Percentiles rank a stretch among this genome's conserved stretches.
Evolutionary conservation across 441 rosid genomes (phyloP).

Genomic region (Codiaeum variegatum): DNA sequence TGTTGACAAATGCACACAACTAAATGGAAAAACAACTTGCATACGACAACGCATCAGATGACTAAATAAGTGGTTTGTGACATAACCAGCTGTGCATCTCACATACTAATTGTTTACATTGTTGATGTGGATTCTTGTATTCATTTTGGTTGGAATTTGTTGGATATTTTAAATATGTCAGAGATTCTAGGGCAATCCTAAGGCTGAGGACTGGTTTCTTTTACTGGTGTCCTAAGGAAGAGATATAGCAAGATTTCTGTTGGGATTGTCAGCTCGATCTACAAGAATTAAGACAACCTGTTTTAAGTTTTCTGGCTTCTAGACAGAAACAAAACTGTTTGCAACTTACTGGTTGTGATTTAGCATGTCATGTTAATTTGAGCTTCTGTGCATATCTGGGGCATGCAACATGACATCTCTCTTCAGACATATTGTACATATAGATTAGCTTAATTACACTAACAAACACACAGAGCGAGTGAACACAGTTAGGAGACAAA

Average conservation of each 20-base stretch:
- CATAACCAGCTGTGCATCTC: neutral
- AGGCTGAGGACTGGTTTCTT: conserved; percentile 1
- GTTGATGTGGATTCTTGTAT: neutral
- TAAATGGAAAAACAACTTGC: neutral
- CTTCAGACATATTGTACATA: neutral
- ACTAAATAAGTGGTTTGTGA: neutral
- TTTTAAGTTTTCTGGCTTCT: neutral
- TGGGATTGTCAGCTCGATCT: neutral
- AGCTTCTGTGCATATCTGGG: neutral
- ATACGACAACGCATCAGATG: neutral
- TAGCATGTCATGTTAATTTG: neutral
- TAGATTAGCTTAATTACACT: no score
- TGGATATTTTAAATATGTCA: neutral
- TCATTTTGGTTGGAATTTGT: neutral
- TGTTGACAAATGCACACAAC: neutral
- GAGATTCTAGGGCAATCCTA: no score
- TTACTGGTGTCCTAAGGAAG: neutral
- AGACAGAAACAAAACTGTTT: neutral
- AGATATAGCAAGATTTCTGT: neutral
- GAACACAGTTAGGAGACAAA: conserved; percentile 26
- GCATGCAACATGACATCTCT: neutral
- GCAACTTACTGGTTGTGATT: neutral
- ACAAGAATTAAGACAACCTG: neutral
- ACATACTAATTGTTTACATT: neutral
- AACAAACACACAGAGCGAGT: neutral